These are phyloP conservation scores for Pisolithus marmoratus DNA, from an alignment of 768 basidiomycete species.

Conservation along the genomic window DNA sequence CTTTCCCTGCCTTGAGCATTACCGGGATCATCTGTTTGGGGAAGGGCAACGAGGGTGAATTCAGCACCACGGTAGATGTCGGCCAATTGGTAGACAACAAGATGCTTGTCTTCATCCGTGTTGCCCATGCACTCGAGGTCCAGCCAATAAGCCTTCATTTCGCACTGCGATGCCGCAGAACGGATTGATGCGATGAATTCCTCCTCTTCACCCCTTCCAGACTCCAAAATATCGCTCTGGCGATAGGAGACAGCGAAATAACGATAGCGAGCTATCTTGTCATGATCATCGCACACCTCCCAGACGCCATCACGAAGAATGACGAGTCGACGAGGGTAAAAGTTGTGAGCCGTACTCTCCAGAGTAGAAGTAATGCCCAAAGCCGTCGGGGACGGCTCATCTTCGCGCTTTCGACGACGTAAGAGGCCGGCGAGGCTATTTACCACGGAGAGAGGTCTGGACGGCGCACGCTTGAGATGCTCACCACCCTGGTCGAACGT, in stretches of 20 bases:
- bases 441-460: neutral
- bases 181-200: constrained; percentile 7
- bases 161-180: neutral
- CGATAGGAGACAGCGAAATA: constrained; percentile 14
- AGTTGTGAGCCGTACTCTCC: neutral
- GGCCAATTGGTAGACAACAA: constrained; percentile 14
- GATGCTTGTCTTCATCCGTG: constrained; percentile 9
- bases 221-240: constrained; percentile 3
- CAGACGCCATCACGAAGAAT: constrained; percentile 3
- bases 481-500: neutral
- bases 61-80: constrained; percentile 12
- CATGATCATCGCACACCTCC: neutral
- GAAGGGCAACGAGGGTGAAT: constrained; percentile 10
- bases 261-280: constrained; percentile 2
- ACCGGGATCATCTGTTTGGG: neutral
- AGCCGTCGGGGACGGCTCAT: too few species aligned
- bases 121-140: constrained; percentile 14
- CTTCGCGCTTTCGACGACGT: too few species aligned
- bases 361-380: too few species aligned
- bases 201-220: neutral
- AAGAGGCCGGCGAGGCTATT: constrained; percentile 2
- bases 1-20: neutral
- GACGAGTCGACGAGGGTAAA: constrained; percentile 10
- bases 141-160: constrained; percentile 13
- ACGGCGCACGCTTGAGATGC: neutral